Conservation (phyloP, 768 basidiomycete species). For the Gyrodon lividus region DNA sequence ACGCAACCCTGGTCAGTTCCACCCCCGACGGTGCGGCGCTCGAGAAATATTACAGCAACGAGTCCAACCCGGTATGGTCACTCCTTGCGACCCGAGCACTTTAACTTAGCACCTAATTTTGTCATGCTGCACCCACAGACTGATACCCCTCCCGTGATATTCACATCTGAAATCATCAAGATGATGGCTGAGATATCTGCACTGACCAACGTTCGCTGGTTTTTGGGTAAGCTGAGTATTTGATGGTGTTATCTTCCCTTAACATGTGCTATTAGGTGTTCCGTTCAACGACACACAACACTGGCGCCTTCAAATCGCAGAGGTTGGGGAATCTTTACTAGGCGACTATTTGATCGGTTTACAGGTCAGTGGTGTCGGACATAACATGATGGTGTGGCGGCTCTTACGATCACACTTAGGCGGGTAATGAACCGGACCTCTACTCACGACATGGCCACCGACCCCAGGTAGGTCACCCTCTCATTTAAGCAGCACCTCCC, state of each 20-base stretch:
- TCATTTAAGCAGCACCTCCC: background rate
- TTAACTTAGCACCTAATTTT: background rate
- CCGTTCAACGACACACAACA: constrained; percentile 66
- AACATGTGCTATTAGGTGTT: constrained; percentile 38
- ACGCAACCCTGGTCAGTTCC: constrained; percentile 46
- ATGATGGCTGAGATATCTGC: constrained; percentile 59
- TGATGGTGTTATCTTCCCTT: background rate
- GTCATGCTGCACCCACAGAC: constrained; percentile 39
- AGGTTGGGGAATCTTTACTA: constrained; percentile 58
- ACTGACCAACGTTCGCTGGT: constrained; percentile 65
- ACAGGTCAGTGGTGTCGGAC: constrained; percentile 8
- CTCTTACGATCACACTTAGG: constrained; percentile 34
- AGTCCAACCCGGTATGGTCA: constrained; percentile 41
- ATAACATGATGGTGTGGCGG: no score
- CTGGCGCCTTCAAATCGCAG: constrained; percentile 53
- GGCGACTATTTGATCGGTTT: constrained; percentile 66
- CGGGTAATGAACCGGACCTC: constrained; percentile 80
- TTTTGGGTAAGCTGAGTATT: constrained; percentile 40
- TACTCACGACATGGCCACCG: constrained; percentile 48
- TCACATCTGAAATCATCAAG: constrained; percentile 65
- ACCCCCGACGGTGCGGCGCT: constrained; percentile 49
- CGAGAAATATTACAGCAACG: constrained; percentile 42
- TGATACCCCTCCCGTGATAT: constrained; percentile 63
- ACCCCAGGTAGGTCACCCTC: constrained; percentile 5
- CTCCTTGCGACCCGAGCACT: background rate